Percentiles rank a stretch among this genome's conserved stretches.
Conservation (phyloP, 208 protist species). For the Trypanosomatidae sp. region DNA sequence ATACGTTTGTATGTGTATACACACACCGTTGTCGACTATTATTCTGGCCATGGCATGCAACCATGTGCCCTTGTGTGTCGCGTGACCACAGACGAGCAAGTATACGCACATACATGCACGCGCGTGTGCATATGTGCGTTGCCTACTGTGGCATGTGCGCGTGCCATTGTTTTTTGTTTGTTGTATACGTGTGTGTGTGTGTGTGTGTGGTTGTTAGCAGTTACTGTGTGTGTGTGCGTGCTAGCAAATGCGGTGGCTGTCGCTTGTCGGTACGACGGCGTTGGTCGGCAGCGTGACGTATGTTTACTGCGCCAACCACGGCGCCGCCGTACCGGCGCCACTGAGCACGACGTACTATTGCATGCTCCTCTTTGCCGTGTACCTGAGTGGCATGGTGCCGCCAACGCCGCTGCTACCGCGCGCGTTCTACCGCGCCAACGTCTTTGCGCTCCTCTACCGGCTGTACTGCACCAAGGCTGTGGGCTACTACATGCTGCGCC, state of each 20-base stretch:
- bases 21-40: too few relatives aligned
- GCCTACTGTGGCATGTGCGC: too few relatives aligned
- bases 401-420: constrained; percentile 38
- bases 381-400: constrained; percentile 24
- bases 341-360: constrained; percentile 10
- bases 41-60: too few relatives aligned
- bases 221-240: neutral
- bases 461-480: constrained; percentile 56
- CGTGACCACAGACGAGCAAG: too few relatives aligned
- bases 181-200: too few relatives aligned
- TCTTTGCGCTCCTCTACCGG: constrained; percentile 56
- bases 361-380: constrained; percentile 15
- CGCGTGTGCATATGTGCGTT: too few relatives aligned
- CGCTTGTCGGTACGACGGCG: too few relatives aligned
- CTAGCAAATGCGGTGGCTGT: neutral
- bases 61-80: too few relatives aligned
- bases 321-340: constrained; percentile 1
- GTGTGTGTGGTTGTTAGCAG: too few relatives aligned
- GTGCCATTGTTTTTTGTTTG: too few relatives aligned
- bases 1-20: too few relatives aligned
- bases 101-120: too few relatives aligned
- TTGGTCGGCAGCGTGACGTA: constrained; percentile 15
- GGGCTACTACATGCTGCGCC: constrained; percentile 36
- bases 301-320: constrained; percentile 12
- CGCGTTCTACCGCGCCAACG: constrained; percentile 25